Evolutionary conservation across 139 green algal species (phyloP).

Genomic region (Pleodorina starrii): DNA sequence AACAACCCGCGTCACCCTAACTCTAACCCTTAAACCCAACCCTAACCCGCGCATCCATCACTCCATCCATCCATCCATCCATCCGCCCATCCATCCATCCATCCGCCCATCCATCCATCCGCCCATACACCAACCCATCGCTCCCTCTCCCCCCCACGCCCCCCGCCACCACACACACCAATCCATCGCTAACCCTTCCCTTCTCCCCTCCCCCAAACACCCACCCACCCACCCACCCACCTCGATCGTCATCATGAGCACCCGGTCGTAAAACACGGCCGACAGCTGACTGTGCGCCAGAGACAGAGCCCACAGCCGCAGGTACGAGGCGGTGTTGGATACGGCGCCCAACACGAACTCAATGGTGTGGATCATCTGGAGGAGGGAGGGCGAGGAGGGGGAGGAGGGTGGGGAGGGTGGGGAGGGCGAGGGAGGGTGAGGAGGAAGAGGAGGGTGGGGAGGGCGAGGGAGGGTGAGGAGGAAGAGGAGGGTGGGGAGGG

Average conservation of each 20-base stretch:
- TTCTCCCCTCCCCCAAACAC: constrained; percentile 47
- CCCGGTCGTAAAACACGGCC: constrained; percentile 93
- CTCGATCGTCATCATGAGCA: constrained; percentile 88
- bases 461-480: too few species aligned
- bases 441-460: too few species aligned
- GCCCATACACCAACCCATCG: background rate
- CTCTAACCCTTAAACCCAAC: too few species aligned
- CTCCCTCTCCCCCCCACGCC: constrained; percentile 64
- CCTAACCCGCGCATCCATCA: too few species aligned
- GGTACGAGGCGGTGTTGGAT: constrained; percentile 99
- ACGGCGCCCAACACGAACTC: constrained; percentile 99
- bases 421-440: too few species aligned
- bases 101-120: too few species aligned
- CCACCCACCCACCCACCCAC: constrained; percentile 65
- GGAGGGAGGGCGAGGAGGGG: too few species aligned
- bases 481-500: too few species aligned
- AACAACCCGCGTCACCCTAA: too few species aligned
- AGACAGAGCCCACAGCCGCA: constrained; percentile 97
- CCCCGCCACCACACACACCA: background rate
- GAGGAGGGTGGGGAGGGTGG: too few species aligned
- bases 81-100: too few species aligned
- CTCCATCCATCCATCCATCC: too few species aligned
- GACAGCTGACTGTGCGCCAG: constrained; percentile 97
- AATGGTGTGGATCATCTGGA: constrained; percentile 87
- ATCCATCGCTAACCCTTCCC: background rate